phyloP scores from a whole-genome alignment of 2,329 filamentous ascomycete genomes.

The Metarhizium humberi region DNA sequence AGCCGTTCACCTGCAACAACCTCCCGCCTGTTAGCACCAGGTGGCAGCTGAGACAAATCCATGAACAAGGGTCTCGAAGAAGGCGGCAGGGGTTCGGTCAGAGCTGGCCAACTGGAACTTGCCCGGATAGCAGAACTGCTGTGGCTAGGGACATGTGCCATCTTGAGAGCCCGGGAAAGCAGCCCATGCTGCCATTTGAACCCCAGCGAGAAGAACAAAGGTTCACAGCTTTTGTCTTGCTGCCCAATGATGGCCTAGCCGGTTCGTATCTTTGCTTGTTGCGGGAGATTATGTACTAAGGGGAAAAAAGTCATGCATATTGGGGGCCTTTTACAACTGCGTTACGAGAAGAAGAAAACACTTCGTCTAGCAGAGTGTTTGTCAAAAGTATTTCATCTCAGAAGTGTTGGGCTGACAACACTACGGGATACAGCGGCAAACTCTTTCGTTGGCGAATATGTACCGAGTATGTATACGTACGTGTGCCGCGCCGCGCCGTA shows the following conservation, averaged over 20 bases:
- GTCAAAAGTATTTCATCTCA: neutral
- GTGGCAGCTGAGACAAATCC: neutral
- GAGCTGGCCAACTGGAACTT: slow-evolving; percentile 35
- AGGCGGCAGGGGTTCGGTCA: slow-evolving; percentile 12
- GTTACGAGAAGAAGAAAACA: neutral
- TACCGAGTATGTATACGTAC: neutral
- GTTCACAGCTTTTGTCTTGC: slow-evolving; percentile 12
- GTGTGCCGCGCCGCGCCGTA: neutral
- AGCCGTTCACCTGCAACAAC: neutral
- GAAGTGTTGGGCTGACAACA: neutral
- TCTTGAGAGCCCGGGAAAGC: neutral
- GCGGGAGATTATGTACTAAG: neutral
- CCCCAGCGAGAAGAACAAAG: slow-evolving; percentile 9
- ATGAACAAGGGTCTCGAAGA: slow-evolving; percentile 3
- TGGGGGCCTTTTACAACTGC: neutral
- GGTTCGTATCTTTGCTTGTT: slow-evolving; percentile 15
- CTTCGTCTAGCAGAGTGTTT: neutral
- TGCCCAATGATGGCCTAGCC: slow-evolving; percentile 20
- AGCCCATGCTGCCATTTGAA: slow-evolving; percentile 5
- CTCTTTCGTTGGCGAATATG: neutral
- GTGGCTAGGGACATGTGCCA: neutral
- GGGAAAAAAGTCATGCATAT: neutral
- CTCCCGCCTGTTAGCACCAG: neutral
- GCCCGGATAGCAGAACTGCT: slow-evolving; percentile 26
- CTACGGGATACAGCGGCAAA: neutral